Percentiles rank a stretch among this genome's conserved stretches.
These are phyloP conservation scores for Aspergillus jensenii DNA, from an alignment of 2,329 filamentous ascomycete species.

Conservation along the genomic window DNA sequence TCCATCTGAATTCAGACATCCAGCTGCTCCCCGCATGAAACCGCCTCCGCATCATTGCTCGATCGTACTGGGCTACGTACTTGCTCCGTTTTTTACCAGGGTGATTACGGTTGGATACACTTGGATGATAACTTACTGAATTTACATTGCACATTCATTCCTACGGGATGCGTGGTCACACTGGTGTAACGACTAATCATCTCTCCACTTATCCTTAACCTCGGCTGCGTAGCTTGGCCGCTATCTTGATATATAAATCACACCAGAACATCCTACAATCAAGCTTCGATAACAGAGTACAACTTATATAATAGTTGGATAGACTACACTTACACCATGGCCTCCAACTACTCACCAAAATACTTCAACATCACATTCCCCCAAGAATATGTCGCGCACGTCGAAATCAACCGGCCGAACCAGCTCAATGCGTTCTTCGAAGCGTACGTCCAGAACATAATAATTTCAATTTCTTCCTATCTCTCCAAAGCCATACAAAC, in stretches of 20 bases:
- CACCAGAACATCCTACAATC: background rate
- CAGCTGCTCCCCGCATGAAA: background rate
- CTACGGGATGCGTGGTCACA: too few species aligned
- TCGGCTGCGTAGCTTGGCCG: too few species aligned
- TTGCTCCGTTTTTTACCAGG: background rate
- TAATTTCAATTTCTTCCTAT: background rate
- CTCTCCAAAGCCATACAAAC: background rate
- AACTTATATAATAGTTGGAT: background rate
- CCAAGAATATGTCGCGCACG: conserved; percentile 69
- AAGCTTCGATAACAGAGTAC: background rate
- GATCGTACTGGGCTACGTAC: background rate
- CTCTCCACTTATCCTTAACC: too few species aligned
- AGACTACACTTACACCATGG: conserved; percentile 19
- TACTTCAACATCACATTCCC: conserved; percentile 63
- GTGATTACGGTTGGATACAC: background rate
- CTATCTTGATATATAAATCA: background rate
- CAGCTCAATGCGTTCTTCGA: conserved; percentile 89
- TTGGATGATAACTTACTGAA: too few species aligned
- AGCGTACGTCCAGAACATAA: conserved; percentile 43
- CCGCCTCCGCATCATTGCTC: background rate
- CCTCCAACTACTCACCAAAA: conserved; percentile 30
- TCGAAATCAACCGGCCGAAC: conserved; percentile 82
- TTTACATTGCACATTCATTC: too few species aligned
- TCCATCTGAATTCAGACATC: background rate
- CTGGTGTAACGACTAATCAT: too few species aligned